Evolutionary conservation across 345 rosid species (phyloP).

Genomic region (Pugionium dolabratum): DNA sequence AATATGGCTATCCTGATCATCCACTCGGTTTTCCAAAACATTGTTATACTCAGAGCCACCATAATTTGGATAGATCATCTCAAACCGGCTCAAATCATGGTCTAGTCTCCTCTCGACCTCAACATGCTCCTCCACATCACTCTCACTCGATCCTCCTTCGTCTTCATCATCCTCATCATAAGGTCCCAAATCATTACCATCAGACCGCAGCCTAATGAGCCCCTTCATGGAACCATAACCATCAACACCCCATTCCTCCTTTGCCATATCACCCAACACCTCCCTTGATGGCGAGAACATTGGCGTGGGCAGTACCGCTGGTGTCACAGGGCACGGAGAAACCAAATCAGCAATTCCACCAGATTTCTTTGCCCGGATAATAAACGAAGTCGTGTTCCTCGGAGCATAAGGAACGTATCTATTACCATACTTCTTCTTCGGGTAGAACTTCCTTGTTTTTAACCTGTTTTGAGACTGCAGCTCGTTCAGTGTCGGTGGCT

Average conservation of each 20-base stretch:
- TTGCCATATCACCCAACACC: slow-evolving; percentile 90
- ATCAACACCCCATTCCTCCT: slow-evolving; percentile 98
- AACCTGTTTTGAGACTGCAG: slow-evolving; percentile 74
- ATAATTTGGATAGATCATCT: slow-evolving; percentile 85
- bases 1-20: slow-evolving; percentile 94
- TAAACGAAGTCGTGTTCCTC: slow-evolving; percentile 81
- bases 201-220: slow-evolving; percentile 76
- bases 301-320: slow-evolving; percentile 82
- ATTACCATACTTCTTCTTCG: slow-evolving; percentile 60
- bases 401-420: slow-evolving; percentile 94
- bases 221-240: slow-evolving; percentile 99
- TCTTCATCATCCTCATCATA: slow-evolving; percentile 89
- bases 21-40: slow-evolving; percentile 85
- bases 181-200: slow-evolving; percentile 54
- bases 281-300: slow-evolving; percentile 83
- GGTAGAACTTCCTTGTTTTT: slow-evolving; percentile 73
- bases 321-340: slow-evolving; percentile 94
- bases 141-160: slow-evolving; percentile 87
- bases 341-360: slow-evolving; percentile 94
- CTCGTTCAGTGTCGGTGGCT: slow-evolving; percentile 83
- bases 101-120: slow-evolving; percentile 93
- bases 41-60: slow-evolving; percentile 63
- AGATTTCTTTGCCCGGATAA: slow-evolving; percentile 82
- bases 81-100: slow-evolving; percentile 96
- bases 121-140: slow-evolving; percentile 96